A percentile compares a stretch with the other conserved stretches of the same genome.
Evolutionary conservation across 2,329 filamentous ascomycete species (phyloP).

Genomic region (Arachnopeziza araneosa): DNA sequence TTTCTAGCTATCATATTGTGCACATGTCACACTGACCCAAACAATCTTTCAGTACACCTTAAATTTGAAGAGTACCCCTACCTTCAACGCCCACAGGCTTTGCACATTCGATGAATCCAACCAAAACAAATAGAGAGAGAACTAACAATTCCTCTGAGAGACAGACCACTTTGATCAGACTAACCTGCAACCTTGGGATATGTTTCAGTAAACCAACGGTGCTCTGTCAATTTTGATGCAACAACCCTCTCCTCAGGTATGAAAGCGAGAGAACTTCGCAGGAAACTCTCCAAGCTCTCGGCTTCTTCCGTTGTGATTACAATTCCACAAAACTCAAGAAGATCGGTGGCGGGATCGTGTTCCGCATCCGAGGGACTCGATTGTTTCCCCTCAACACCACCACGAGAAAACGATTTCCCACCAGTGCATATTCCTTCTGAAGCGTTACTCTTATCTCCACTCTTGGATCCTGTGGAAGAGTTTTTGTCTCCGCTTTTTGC

Average conservation of each 20-base stretch:
- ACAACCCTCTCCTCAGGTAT: slow-evolving; percentile 11
- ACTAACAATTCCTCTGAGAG: background rate
- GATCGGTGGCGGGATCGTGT: background rate
- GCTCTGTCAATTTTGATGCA: slow-evolving; percentile 7
- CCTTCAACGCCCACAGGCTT: no score
- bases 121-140: no score
- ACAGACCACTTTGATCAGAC: background rate
- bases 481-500: slow-evolving; percentile 11
- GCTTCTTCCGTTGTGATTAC: slow-evolving; percentile 13
- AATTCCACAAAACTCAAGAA: slow-evolving; percentile 11
- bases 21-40: no score
- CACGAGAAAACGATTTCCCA: background rate
- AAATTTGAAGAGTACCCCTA: no score
- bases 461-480: background rate
- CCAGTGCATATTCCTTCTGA: slow-evolving; percentile 15
- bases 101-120: no score
- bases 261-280: slow-evolving; percentile 12
- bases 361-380: background rate
- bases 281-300: slow-evolving; percentile 5
- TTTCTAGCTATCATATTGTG: no score
- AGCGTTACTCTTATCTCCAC: slow-evolving; percentile 4
- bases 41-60: no score
- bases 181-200: background rate
- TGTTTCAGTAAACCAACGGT: slow-evolving; percentile 12
- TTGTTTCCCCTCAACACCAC: background rate